These are phyloP conservation scores for Gonium pectorale DNA, from an alignment of 139 green algal genomes.

Conservation along the genomic window DNA sequence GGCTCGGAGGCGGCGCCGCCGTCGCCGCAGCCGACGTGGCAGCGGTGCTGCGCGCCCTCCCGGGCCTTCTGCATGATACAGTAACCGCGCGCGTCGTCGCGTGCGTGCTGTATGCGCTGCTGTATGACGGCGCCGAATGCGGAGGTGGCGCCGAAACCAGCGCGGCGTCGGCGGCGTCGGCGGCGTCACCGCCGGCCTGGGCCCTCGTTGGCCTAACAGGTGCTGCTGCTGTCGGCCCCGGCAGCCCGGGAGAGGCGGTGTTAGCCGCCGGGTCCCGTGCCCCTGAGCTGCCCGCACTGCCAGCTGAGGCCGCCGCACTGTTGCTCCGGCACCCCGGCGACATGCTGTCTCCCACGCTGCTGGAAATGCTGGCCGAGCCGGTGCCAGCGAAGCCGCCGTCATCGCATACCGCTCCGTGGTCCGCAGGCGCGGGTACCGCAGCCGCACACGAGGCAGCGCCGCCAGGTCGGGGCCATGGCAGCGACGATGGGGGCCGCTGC, in stretches of 20 bases:
- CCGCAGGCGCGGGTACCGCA: too few species aligned
- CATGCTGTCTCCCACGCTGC: neutral
- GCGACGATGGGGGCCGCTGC: too few species aligned
- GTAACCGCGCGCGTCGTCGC: neutral
- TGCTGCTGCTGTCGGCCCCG: too few species aligned
- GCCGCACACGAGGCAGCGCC: too few species aligned
- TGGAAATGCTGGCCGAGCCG: neutral
- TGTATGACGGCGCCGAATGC: neutral
- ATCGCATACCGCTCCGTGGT: too few species aligned
- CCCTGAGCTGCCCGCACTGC: too few species aligned
- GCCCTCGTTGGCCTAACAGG: neutral
- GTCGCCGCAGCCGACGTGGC: slow-evolving; percentile 11
- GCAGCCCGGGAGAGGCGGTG: too few species aligned
- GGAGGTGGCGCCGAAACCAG: neutral
- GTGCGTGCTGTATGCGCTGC: neutral
- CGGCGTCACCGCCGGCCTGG: neutral
- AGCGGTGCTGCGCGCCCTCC: slow-evolving; percentile 12
- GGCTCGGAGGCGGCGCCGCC: slow-evolving; percentile 13
- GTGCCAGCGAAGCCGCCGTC: neutral
- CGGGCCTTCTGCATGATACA: slow-evolving; percentile 5
- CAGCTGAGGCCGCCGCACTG: neutral
- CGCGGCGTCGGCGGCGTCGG: neutral
- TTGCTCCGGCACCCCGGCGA: neutral
- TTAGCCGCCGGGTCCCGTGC: too few species aligned
- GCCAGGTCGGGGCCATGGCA: too few species aligned